Conservation (phyloP, 2,329 filamentous ascomycete species). For the Exophiala aquamarina region DNA sequence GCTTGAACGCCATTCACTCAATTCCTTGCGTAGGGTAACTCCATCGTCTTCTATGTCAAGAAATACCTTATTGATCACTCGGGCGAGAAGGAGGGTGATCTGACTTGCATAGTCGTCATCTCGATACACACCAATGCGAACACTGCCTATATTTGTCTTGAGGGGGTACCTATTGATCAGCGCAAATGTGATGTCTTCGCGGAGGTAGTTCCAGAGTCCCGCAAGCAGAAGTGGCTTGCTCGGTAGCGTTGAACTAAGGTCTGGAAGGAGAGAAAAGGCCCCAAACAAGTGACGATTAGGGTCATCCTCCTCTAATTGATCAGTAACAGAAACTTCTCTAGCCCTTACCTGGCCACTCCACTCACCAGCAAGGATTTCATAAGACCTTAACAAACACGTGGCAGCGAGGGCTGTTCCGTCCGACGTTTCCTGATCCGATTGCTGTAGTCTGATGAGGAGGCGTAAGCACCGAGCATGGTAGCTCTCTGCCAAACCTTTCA, state of each 20-base stretch:
- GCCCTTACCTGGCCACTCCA: no score
- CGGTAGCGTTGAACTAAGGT: constrained; percentile 26
- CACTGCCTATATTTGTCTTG: constrained; percentile 40
- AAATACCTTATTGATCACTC: constrained; percentile 44
- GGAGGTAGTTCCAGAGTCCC: constrained; percentile 54
- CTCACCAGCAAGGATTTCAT: constrained; percentile 49
- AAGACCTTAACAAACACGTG: constrained; percentile 50
- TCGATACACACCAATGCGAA: constrained; percentile 16
- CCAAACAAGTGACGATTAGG: constrained; percentile 49
- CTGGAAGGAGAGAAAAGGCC: constrained; percentile 46
- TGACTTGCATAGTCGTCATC: constrained; percentile 42
- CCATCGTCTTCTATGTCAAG: constrained; percentile 4
- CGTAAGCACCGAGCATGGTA: constrained; percentile 45
- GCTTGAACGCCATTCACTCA: constrained; percentile 33
- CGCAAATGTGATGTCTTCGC: constrained; percentile 57
- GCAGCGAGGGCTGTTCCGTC: constrained; percentile 46
- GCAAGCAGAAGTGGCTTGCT: constrained; percentile 37
- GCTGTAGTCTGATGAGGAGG: constrained; percentile 40
- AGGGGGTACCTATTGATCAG: constrained; percentile 44
- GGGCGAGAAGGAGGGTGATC: constrained; percentile 45
- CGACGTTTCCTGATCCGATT: constrained; percentile 32
- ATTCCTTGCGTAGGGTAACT: constrained; percentile 19
- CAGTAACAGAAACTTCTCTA: no score
- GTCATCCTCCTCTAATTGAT: constrained; percentile 36
- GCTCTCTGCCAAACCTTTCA: constrained; percentile 34